These are phyloP conservation scores for Zhuliangozyma blackwelliae DNA, from an alignment of 1,139 yeast genomes.

Conservation along the genomic window DNA sequence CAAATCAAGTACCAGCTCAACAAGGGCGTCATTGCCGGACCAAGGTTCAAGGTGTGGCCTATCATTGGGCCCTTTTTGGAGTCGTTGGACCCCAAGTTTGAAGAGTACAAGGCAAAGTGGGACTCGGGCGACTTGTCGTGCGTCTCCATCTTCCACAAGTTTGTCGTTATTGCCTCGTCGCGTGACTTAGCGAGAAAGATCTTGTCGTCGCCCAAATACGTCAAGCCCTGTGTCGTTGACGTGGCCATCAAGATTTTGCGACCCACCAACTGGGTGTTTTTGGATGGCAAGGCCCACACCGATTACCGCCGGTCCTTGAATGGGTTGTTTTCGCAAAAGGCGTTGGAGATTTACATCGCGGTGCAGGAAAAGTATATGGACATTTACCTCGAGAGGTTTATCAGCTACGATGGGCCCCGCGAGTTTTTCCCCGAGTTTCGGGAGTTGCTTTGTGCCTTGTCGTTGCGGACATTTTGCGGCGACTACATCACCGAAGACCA, in stretches of 20 bases:
- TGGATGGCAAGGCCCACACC: constrained; percentile 91
- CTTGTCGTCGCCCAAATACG: constrained; percentile 77
- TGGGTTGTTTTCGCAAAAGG: constrained; percentile 80
- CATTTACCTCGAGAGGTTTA: constrained; percentile 64
- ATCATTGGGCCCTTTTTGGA: constrained; percentile 94
- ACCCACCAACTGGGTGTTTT: constrained; percentile 95
- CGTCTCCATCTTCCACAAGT: constrained; percentile 96
- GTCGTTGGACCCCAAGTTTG: constrained; percentile 93
- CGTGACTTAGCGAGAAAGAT: constrained; percentile 90
- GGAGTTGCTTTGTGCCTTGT: constrained; percentile 91
- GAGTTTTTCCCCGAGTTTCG: constrained; percentile 90
- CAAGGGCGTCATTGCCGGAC: constrained; percentile 91
- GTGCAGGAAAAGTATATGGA: constrained; percentile 82
- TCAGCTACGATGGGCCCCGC: constrained; percentile 56
- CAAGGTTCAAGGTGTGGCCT: constrained; percentile 83
- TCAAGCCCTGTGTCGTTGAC: constrained; percentile 96
- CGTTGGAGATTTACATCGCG: constrained; percentile 80
- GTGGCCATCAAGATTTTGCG: constrained; percentile 90
- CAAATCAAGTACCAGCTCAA: constrained; percentile 72
- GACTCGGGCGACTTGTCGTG: constrained; percentile 89
- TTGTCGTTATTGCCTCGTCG: constrained; percentile 89
- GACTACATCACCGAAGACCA: constrained; percentile 89
- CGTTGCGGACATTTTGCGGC: constrained; percentile 93
- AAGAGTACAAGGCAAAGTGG: constrained; percentile 91
- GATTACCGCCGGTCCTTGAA: constrained; percentile 90